A percentile compares a stretch with the other conserved stretches of the same genome.
Conservation (phyloP, 306 rosid species). For the Pterocarpus macrocarpus region DNA sequence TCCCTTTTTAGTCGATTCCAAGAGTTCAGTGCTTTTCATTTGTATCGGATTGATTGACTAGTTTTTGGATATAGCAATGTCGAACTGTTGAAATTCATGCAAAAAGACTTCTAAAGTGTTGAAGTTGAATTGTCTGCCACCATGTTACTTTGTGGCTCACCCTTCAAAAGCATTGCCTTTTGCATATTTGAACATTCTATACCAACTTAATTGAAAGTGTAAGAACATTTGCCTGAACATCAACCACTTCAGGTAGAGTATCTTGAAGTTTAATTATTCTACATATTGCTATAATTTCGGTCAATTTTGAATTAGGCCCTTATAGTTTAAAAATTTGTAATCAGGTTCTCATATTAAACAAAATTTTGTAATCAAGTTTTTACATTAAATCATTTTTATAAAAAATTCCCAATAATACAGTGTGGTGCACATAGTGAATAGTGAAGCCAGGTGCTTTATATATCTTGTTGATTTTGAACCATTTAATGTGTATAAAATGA, state of each 20-base stretch:
- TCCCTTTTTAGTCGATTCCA: not conserved
- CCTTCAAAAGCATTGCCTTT: not conserved
- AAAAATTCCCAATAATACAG: too few relatives aligned
- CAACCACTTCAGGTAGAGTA: not conserved
- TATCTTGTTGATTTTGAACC: too few relatives aligned
- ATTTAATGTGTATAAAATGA: too few relatives aligned
- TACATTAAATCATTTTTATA: too few relatives aligned
- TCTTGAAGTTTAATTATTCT: too few relatives aligned
- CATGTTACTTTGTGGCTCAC: not conserved
- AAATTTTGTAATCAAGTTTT: too few relatives aligned
- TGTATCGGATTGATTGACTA: conserved; percentile 31
- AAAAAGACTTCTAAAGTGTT: not conserved
- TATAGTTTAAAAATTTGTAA: too few relatives aligned
- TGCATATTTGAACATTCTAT: not conserved
- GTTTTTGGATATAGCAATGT: conserved; percentile 15
- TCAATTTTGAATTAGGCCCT: too few relatives aligned
- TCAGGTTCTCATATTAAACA: too few relatives aligned
- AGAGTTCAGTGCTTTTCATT: conserved; percentile 4
- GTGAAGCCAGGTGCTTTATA: too few relatives aligned
- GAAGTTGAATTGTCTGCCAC: not conserved
- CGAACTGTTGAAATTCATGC: not conserved
- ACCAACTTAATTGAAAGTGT: not conserved
- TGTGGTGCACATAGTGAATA: too few relatives aligned
- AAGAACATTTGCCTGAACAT: not conserved
- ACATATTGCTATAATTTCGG: too few relatives aligned